Evolutionary conservation across 257 asterid species (phyloP).

Genomic region (Anisodus acutangulus): DNA sequence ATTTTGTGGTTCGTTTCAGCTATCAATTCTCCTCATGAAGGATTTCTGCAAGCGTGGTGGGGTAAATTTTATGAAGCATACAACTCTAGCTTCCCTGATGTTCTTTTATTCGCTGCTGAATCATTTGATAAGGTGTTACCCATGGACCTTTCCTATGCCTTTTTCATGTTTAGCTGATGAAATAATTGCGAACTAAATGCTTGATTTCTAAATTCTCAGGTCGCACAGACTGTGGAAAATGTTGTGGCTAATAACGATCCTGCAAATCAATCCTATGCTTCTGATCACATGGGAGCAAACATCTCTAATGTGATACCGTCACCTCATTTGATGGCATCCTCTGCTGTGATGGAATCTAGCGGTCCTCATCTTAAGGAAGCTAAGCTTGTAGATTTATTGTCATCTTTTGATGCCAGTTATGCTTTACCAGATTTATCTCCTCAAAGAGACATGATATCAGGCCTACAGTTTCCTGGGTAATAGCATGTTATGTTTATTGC

Average conservation of each 20-base stretch:
- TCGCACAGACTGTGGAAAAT: background rate
- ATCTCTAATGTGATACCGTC: background rate
- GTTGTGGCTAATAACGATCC: background rate
- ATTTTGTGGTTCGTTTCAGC: conserved; percentile 28
- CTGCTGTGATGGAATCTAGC: background rate
- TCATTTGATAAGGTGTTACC: conserved; percentile 43
- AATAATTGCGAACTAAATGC: background rate
- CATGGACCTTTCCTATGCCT: background rate
- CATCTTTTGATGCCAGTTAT: conserved; percentile 5
- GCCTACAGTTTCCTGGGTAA: conserved; percentile 39
- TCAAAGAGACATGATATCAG: background rate
- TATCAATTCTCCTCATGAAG: conserved; percentile 35
- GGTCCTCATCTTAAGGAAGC: background rate
- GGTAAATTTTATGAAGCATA: conserved; percentile 34
- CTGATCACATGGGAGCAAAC: conserved; percentile 5
- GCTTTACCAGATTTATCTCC: conserved; percentile 26
- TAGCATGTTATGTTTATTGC: background rate
- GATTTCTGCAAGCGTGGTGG: conserved; percentile 46
- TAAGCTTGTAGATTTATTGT: conserved; percentile 14
- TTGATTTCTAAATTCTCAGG: background rate
- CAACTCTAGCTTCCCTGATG: background rate
- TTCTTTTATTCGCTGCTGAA: background rate
- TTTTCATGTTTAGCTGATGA: conserved; percentile 21
- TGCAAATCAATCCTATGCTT: background rate
- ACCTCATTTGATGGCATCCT: too few species aligned